Base-by-base conservation (phyloP, 2,329 filamentous ascomycete genomes). In the Hymenoscyphus repandus region DNA sequence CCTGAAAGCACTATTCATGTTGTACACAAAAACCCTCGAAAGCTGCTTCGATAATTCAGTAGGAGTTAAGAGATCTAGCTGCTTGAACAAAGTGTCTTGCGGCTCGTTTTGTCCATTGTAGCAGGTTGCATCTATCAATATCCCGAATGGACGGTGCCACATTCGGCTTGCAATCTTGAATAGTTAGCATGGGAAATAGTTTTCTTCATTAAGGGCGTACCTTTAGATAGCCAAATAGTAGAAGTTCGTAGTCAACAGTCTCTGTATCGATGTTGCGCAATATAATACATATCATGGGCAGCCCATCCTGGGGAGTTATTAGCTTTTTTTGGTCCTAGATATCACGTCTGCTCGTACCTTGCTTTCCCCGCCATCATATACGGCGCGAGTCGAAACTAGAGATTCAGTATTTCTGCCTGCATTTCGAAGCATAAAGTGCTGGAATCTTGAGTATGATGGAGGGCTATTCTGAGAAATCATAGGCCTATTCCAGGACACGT, bases 351-450 rank as follows among this genome's bases (percentile, higher is more conserved):
- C 13, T 17, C 61, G 43, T 60, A 79, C 78, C 68, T 84, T 86
- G 68, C 80, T 86, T 67, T 86, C 82, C 17, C 83, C 83, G 32
- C 83, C 83, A 62, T 87, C 83, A 61, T 86, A 87, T 11, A 87
- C 79, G 22, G 83, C 82, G 18, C 82, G 74, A 20, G 79, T 78
- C 2, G 81, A 83, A 18, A 83, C 66, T 52, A 83, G 80, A 2
- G 81, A 83, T 58, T 86, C 83, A 0, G 78, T 80, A 57, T 79
- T 80, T 34, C 79, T 75, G 56, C 83, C 83, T 1, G 83, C 83
- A 62, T 86, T 85, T 15, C 79, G 77, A 41, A 87, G 73, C 83
- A 87, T 87, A 60, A 87, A 87, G 57, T 86, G 80, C 57, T 87
- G 83, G 57, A 87, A 87, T 20, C 82, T 73, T 2, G 82, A 85